Base-by-base conservation (phyloP, 352 stramenopile genomes). In the Phytophthora parvispora region DNA sequence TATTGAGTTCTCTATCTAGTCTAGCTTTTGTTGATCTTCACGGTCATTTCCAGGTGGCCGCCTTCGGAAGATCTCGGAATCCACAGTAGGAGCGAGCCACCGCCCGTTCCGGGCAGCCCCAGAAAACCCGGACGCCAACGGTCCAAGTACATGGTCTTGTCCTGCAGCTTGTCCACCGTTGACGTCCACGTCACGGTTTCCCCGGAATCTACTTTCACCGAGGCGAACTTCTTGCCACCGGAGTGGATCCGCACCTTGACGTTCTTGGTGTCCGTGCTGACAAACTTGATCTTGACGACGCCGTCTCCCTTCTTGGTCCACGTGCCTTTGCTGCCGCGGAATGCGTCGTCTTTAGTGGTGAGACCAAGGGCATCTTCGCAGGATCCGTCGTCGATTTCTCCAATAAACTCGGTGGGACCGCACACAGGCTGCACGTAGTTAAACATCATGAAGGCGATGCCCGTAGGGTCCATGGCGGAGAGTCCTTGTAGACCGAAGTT, bases 341-440 rank as follows among this genome's bases (percentile, higher is more conserved):
- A 92, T 8, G 84, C 84, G 0, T 85, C 64, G 36, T 81, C 72
- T 5, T 74, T 47, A 1, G 74, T 80, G 2, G 59, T 73, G 2
- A 92, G 60, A 1, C 81, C 84, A 13, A 92, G 62, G 0, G 84
- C 80, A 2, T 83, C 61, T 1, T 60, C 54, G 1, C 70, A 48
- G 0, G 64, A 62, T 22, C 84, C 84, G 31, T 87, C 80, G 56
- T 92, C 84, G 42, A 92, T 84, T 25, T 90, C 75, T 4, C 82
- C 80, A 12, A 88, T 61, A 50, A 87, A 82, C 16, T 80, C 67
- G 2, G 84, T 89, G 0, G 81, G 84, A 3, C 84, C 81, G 28
- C 84, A 92, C 29, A 90, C 79, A 6, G 81, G 78, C 61, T 92
- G 78, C 7, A 90, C 73, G 61, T 82, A 89, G 59, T 88, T 78